Evolutionary conservation across 768 basidiomycete species (phyloP), one percentile per base, ranked within the genome.

Genomic region (Russula brevipes): DNA sequence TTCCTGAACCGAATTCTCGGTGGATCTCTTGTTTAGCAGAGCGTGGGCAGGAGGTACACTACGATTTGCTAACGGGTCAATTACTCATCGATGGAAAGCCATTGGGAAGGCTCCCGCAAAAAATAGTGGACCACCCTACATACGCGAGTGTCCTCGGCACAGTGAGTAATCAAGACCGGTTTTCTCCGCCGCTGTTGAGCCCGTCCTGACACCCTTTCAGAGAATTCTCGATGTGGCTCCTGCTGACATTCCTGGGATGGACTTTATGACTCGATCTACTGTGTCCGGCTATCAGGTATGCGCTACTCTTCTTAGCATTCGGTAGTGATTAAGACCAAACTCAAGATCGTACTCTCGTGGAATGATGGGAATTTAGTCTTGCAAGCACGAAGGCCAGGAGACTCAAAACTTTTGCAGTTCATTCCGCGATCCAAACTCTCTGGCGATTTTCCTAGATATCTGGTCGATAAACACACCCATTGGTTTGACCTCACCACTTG

Each of bases 81-180:
- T 69, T 83, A 1, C 72, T 81, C n/a, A 71, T 83, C 12, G 69
- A 77, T 9, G 81, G 80, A 7, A 73, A 74, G 59, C 72, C 75
- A 1, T 59, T 78, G 9, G 76, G 77, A 17, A 73, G 72, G 30
- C 73, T 82, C 14, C 78, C 81, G 0, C 35, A 46, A 9, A 61
- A 65, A 0, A 77, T 81, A 35, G 49, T 69, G 2, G 53, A 31
- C 0, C 74, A 81, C 65, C 36, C 71, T 1, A 67, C 71, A 3
- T 82, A 79, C 59, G 52, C 50, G 16, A 69, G 72, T 7, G 59
- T 80, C 17, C 75, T 82, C 47, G 72, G 73, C 38, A 46, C 72
- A 11, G 79, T 64, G 54, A 47, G 60, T 39, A 3, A 12, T 52
- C 30, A 35, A 30, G 10, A 3, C n/a, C 3, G 4, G 10, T n/a